phyloP scores from a whole-genome alignment of 176 grass and related monocot genomes.

The Leersia perrieri region DNA sequence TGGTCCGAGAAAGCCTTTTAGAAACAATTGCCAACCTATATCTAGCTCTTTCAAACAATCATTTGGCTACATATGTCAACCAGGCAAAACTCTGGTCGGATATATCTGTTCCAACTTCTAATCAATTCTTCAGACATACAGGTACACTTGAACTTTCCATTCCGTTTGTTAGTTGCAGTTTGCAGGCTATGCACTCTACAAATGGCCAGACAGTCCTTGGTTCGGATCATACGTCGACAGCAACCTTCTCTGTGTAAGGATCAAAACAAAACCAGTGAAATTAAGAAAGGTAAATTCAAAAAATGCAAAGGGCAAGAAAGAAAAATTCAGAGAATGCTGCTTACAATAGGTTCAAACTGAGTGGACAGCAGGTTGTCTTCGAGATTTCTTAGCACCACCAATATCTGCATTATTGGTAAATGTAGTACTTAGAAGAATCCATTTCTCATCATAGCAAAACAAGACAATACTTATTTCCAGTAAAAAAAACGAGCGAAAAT shows the following conservation, averaged over 20 bases:
- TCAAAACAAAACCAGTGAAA: not conserved
- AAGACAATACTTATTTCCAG: not conserved
- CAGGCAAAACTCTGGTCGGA: not conserved
- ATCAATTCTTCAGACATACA: not conserved
- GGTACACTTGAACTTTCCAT: not conserved
- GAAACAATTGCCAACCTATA: not conserved
- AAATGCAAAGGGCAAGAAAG: not conserved
- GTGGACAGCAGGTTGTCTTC: conserved; percentile 53
- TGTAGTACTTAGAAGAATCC: too few species aligned
- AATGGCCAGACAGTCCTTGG: conserved; percentile 37
- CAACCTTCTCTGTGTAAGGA: conserved; percentile 45
- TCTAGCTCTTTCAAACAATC: not conserved
- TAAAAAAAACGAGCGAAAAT: not conserved
- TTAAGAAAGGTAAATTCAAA: not conserved
- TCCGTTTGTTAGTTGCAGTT: not conserved
- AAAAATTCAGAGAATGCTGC: not conserved
- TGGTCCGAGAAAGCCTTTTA: not conserved
- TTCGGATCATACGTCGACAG: conserved; percentile 62
- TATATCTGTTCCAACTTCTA: not conserved
- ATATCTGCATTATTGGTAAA: conserved; percentile 44
- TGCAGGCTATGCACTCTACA: not conserved
- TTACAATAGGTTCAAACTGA: conserved; percentile 65
- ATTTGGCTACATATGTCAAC: not conserved
- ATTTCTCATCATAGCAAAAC: not conserved
- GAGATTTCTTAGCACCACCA: conserved; percentile 69